Evolutionary conservation across 23 red algal species (phyloP).

Genomic region (Cyanidioschyzon merolae): DNA sequence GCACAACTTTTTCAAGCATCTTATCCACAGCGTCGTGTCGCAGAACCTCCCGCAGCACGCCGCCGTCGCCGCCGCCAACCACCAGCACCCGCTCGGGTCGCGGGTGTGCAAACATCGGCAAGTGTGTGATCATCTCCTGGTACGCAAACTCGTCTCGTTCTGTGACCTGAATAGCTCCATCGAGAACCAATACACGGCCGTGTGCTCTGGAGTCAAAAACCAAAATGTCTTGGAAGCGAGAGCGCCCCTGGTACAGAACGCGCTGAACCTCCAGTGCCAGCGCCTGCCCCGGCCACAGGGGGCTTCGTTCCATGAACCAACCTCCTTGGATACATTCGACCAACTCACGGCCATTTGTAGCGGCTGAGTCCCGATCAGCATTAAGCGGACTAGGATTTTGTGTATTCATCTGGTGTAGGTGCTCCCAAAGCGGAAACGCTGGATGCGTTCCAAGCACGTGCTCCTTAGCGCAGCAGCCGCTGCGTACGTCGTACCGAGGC

Average conservation of each 20-base stretch:
- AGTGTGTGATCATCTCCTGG: slow-evolving; percentile 93
- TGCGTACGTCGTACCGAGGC: no score
- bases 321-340: slow-evolving; percentile 35
- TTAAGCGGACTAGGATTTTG: no score
- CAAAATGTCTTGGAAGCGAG: slow-evolving; percentile 68
- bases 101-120: slow-evolving; percentile 64
- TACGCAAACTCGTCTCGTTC: slow-evolving; percentile 97
- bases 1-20: slow-evolving; percentile 37
- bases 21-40: slow-evolving; percentile 37
- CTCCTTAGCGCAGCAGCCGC: no score
- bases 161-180: slow-evolving; percentile 91
- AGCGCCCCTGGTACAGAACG: slow-evolving; percentile 39
- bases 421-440: no score
- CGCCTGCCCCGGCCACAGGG: slow-evolving; percentile 90
- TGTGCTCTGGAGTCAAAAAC: slow-evolving; percentile 65
- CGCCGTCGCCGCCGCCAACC: slow-evolving; percentile 91
- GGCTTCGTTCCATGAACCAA: slow-evolving; percentile 70
- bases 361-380: no score
- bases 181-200: slow-evolving; percentile 86
- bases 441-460: no score
- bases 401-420: no score
- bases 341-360: background rate
- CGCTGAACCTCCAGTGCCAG: slow-evolving; percentile 66
- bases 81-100: slow-evolving; percentile 61
- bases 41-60: slow-evolving; percentile 79